phyloP scores from a whole-genome alignment of 345 rosid species.

The Hibiscus tridactylites region DNA sequence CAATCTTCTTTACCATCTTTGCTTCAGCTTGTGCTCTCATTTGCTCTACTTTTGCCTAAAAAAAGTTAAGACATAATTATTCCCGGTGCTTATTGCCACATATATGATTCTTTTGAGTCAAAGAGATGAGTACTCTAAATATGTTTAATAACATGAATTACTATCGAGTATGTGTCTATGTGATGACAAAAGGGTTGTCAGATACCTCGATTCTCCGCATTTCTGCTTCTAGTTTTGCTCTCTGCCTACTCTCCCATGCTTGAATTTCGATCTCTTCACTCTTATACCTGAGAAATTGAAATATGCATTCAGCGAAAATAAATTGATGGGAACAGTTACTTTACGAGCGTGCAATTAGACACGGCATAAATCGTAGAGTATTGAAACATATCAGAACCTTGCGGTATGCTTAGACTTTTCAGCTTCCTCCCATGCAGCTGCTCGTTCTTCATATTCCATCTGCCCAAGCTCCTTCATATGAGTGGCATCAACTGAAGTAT shows the following conservation, averaged over 20 bases:
- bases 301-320: slow-evolving; percentile 1
- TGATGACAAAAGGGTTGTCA: neutral
- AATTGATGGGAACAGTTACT: neutral
- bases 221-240: slow-evolving; percentile 61
- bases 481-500: slow-evolving; percentile 18
- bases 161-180: too few relatives aligned
- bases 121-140: neutral
- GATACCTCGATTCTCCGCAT: slow-evolving; percentile 57
- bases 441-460: slow-evolving; percentile 48
- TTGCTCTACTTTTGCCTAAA: slow-evolving; percentile 54
- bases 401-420: slow-evolving; percentile 53
- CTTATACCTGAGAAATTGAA: slow-evolving; percentile 33
- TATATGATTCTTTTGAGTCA: neutral
- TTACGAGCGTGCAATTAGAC: neutral
- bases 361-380: neutral
- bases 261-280: slow-evolving; percentile 67
- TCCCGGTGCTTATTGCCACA: neutral
- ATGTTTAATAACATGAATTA: neutral
- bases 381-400: slow-evolving; percentile 26
- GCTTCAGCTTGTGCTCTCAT: slow-evolving; percentile 51
- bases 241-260: slow-evolving; percentile 76
- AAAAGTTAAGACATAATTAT: neutral
- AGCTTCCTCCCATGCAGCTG: slow-evolving; percentile 68
- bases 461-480: slow-evolving; percentile 29
- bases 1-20: slow-evolving; percentile 55